A percentile compares a stretch with the other conserved stretches of the same genome.
phyloP scores from a whole-genome alignment of 2,329 filamentous ascomycete genomes.

The Cladosporium sp. region DNA sequence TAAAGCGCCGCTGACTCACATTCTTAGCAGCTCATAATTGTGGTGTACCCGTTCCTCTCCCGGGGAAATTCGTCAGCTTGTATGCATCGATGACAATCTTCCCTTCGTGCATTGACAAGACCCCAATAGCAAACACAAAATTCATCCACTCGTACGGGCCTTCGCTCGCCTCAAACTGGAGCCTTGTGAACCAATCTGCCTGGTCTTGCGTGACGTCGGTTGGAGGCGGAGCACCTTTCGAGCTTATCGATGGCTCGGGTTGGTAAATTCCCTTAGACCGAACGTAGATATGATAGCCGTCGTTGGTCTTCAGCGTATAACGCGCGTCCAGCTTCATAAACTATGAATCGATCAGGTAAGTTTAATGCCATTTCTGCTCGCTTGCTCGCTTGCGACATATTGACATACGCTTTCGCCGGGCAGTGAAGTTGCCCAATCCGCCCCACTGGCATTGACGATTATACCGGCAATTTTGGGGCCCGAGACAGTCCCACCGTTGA shows the following conservation, averaged over 20 bases:
- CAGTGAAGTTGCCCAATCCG: slow-evolving; percentile 28
- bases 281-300: slow-evolving; percentile 29
- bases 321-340: slow-evolving; percentile 30
- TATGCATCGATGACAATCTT: slow-evolving; percentile 33
- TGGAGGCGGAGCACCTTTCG: background rate
- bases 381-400: background rate
- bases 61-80: slow-evolving; percentile 29
- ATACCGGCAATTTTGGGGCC: slow-evolving; percentile 28
- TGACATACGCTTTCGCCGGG: slow-evolving; percentile 23
- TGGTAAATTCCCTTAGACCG: slow-evolving; percentile 29
- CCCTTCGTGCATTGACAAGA: slow-evolving; percentile 27
- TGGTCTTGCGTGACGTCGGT: slow-evolving; percentile 27
- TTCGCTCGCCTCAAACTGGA: slow-evolving; percentile 29
- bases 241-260: slow-evolving; percentile 10
- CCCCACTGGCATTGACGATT: slow-evolving; percentile 28
- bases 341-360: slow-evolving; percentile 9
- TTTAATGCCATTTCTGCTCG: background rate
- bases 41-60: background rate
- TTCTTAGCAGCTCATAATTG: background rate
- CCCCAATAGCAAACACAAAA: slow-evolving; percentile 29
- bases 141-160: slow-evolving; percentile 32
- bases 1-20: background rate
- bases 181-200: slow-evolving; percentile 31
- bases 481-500: slow-evolving; percentile 26
- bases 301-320: slow-evolving; percentile 30